Base-by-base conservation (phyloP, 306 rosid species). In the Cicer cuneatum region DNA sequence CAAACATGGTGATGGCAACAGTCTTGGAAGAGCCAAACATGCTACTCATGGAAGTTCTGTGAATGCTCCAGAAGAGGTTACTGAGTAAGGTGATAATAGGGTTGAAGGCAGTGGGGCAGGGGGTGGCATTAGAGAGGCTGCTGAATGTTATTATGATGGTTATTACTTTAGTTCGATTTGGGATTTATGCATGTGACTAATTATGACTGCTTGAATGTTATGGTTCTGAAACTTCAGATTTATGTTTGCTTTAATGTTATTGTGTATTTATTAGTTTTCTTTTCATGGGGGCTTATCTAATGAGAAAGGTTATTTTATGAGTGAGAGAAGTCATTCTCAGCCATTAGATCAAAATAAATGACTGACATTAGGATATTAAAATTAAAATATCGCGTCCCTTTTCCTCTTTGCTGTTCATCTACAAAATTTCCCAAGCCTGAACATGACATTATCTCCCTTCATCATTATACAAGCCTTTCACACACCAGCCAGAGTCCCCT, bases 1-100 rank as follows among this genome's bases (percentile, higher is more conserved):
- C 10, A 91, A 85, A 80, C 71, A 65, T 45, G 84, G 84, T 60
- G 76, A 66, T 37, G 75, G 45, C 8, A 78, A 65, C 70, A 63
- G 29, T 73, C 19, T 40, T 60, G 90, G 84, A 72, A 61, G 37
- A 14, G 42, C 69, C 33, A 74, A 46, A 73, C 76, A 61, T 47
- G 48, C 37, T 62, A 65, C 69, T 71, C 90, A 41, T 46, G 87
- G 69, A 76, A 77, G 66, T 35, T 63, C 66, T 63, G 63, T 16
- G 21, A 83, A 77, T 66, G 76, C 29, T 66, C 71, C 70, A 15
- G 70, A 66, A 48, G 72, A 54, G 37, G n/a, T 8, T 19, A 54
- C 13, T 18, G 7, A 3, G 37, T 54, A 54, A 19, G 43, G 65
- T 33, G 65, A 33, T 59, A 33, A 8, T 6, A 5, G 10, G 16